Percentiles rank a stretch among this genome's conserved stretches.
Conservation (phyloP, 257 asterid species). For the Gardenia jasminoides region DNA sequence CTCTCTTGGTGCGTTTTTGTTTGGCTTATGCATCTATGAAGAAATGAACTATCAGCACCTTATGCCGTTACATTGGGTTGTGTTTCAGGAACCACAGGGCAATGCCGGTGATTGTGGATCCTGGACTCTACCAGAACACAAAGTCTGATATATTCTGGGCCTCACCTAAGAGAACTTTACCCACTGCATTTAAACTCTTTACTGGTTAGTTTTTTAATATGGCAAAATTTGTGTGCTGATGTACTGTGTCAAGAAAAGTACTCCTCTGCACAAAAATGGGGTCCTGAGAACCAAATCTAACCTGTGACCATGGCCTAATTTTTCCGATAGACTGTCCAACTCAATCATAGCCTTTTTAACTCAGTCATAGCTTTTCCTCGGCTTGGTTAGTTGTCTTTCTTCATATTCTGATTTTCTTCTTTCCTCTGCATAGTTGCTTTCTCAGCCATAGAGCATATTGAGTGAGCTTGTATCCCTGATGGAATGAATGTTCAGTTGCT, state of each 20-base stretch:
- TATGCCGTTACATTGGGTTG: background rate
- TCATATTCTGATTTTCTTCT: background rate
- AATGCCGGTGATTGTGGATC: slow-evolving; percentile 51
- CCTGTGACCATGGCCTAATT: background rate
- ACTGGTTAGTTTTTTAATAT: slow-evolving; percentile 58
- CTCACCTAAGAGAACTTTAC: slow-evolving; percentile 37
- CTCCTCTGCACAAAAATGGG: background rate
- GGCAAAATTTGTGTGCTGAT: background rate
- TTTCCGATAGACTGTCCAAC: background rate
- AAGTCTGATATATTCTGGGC: slow-evolving; percentile 47
- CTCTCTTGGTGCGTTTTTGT: slow-evolving; percentile 11
- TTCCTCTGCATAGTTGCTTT: background rate
- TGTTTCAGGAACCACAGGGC: slow-evolving; percentile 41
- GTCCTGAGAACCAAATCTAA: background rate
- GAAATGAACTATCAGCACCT: background rate
- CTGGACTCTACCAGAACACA: slow-evolving; percentile 43
- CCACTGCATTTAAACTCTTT: slow-evolving; percentile 62
- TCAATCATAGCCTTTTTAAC: background rate
- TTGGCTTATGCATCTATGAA: background rate
- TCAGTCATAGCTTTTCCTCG: background rate
- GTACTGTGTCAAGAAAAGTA: background rate
- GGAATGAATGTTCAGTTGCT: background rate
- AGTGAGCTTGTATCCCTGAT: background rate
- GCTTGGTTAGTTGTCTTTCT: background rate
- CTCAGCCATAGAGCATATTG: background rate